Evolutionary conservation across 495 filamentous ascomycete species (phyloP).

Genomic region (Chaetomidium leptoderma): DNA sequence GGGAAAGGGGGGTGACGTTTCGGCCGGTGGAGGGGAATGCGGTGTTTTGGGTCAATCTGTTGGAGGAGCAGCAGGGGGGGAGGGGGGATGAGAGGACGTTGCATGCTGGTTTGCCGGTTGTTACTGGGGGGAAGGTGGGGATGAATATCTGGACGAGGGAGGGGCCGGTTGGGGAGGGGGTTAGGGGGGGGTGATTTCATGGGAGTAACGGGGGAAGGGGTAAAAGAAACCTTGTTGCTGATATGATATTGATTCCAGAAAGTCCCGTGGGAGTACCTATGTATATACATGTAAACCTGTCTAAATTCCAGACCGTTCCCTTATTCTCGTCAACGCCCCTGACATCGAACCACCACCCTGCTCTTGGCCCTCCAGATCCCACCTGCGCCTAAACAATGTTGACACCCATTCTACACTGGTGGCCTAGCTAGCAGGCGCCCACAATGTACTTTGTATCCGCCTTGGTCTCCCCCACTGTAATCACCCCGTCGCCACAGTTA

Average conservation of each 20-base stretch:
- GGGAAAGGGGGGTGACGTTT: constrained; percentile 60
- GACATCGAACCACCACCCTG: neutral
- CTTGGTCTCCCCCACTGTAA: constrained; percentile 22
- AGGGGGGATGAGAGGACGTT: constrained; percentile 60
- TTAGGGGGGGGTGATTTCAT: neutral
- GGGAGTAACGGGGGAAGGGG: no score
- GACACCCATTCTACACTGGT: no score
- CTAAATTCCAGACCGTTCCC: no score
- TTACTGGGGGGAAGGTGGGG: constrained; percentile 65
- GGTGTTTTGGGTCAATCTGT: constrained; percentile 72
- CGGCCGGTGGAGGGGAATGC: constrained; percentile 64
- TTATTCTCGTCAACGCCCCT: neutral
- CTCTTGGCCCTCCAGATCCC: no score
- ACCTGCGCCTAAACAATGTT: no score
- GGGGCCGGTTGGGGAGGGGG: constrained; percentile 26
- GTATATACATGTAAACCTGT: no score
- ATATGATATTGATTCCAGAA: no score
- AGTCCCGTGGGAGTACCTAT: no score
- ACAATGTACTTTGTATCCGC: constrained; percentile 23
- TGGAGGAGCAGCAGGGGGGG: constrained; percentile 48
- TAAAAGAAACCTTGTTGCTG: no score
- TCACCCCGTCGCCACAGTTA: constrained; percentile 37
- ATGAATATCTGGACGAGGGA: constrained; percentile 72
- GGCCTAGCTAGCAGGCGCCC: constrained; percentile 30
- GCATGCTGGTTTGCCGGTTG: constrained; percentile 68